Evolutionary conservation across 805 yeast species (phyloP), one percentile per base, ranked within the genome.

Genomic region (Ogataea nonfermentans): DNA sequence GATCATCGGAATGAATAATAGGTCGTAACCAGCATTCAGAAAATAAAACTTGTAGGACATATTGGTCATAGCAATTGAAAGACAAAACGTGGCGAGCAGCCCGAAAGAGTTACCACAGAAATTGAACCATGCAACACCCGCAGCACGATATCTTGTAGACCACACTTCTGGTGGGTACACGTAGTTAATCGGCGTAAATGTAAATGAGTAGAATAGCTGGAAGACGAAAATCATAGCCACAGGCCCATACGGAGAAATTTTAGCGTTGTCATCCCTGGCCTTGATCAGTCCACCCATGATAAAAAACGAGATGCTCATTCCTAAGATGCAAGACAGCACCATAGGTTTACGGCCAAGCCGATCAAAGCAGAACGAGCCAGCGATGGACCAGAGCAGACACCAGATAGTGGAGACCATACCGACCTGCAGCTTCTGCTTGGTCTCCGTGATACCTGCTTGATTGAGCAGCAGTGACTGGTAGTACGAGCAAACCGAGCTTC

Each of bases 171-270:
- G 70, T 36, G 67, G 49, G 52, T 73, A 74, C 31, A 70, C 50
- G 51, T 56, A 66, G 36, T 76, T 74, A 39, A 72, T 61, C 35
- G 76, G 76, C 41, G 70, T 69, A 37, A 60, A 51, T 26, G 72
- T 73, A 30, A 65, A 55, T 48, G 69, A 62, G 57, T 71, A 73
- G 28, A 63, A 60, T 37, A 57, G 49, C 55, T 66, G 63, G 66
- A 62, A 71, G 28, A 74, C 51, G 65, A 73, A 74, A 38, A 76
- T 73, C 76, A 74, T 69, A 6, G 74, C 74, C n/a, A 55, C 33
- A 11, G 50, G 35, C 17, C 44, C 48, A 40, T 51, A 39, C 27
- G 48, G 37, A 22, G 79, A 71, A 17, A 35, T 33, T 19, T 38
- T 37, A 1, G n/a, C 16, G 1, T 30, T 15, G 6, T 32, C 28